phyloP scores from a whole-genome alignment of 208 protist species.

The Trypanosoma grayi region DNA sequence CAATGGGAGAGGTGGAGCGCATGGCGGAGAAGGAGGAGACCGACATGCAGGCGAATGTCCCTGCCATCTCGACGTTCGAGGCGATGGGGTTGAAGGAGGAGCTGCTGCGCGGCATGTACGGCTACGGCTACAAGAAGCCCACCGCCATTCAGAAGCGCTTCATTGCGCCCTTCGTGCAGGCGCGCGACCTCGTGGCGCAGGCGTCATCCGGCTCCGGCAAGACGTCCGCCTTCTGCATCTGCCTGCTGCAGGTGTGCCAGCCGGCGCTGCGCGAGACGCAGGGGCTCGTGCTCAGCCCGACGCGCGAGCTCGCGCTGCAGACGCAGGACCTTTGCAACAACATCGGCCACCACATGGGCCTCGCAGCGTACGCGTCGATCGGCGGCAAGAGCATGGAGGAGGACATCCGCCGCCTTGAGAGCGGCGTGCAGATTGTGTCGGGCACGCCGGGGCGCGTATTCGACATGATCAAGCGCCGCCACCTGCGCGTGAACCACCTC shows the following conservation, averaged over 20 bases:
- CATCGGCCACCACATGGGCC: conserved; percentile 93
- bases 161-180: conserved; percentile 90
- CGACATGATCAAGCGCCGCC: conserved; percentile 95
- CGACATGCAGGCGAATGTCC: conserved; percentile 85
- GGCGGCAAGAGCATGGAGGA: conserved; percentile 94
- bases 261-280: conserved; percentile 83
- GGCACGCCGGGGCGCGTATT: conserved; percentile 98
- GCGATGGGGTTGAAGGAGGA: conserved; percentile 85
- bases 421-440: conserved; percentile 94
- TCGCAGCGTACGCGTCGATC: conserved; percentile 87
- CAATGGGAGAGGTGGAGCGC: conserved; percentile 5
- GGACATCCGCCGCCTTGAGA: conserved; percentile 89
- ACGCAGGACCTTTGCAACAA: conserved; percentile 94
- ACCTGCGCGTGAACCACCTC: conserved; percentile 83
- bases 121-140: conserved; percentile 98
- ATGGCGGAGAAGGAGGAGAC: conserved; percentile 29
- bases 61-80: conserved; percentile 86
- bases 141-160: conserved; percentile 98
- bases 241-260: conserved; percentile 89
- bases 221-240: conserved; percentile 97
- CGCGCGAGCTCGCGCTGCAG: conserved; percentile 97
- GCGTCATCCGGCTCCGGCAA: conserved; percentile 99
- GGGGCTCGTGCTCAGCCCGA: conserved; percentile 97
- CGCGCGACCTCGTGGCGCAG: conserved; percentile 97
- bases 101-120: conserved; percentile 95